Evolutionary conservation across 805 yeast genomes (phyloP).

Genomic region (Candida corydali): DNA sequence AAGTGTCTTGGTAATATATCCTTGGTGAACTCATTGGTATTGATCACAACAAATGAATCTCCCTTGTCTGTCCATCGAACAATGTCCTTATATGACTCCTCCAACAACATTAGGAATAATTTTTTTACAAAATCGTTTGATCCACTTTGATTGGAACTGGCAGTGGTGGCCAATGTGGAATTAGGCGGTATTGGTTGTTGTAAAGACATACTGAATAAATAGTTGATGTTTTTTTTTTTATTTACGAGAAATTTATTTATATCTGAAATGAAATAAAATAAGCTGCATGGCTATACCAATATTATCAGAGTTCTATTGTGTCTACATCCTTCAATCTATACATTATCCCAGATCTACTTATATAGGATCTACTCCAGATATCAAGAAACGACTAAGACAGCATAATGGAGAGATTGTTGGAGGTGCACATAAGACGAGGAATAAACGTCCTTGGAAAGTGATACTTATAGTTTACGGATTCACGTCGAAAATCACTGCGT

Average conservation of each 20-base stretch:
- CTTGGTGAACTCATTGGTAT: conserved; percentile 86
- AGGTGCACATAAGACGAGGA: conserved; percentile 68
- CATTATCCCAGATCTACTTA: conserved; percentile 59
- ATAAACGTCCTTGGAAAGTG: conserved; percentile 74
- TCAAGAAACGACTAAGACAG: conserved; percentile 61
- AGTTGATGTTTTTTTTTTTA: neutral
- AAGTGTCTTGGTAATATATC: conserved; percentile 88
- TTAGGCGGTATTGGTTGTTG: conserved; percentile 7
- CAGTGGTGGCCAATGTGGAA: conserved; percentile 11
- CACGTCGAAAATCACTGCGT: conserved; percentile 62
- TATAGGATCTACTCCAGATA: conserved; percentile 82
- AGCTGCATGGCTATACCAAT: conserved; percentile 1
- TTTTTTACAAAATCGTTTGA: conserved; percentile 80
- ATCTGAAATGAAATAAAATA: too few relatives aligned
- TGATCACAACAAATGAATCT: conserved; percentile 81
- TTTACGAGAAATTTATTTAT: too few relatives aligned
- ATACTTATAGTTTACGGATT: conserved; percentile 62
- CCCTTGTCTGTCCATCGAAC: conserved; percentile 88
- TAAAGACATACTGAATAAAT: conserved; percentile 6
- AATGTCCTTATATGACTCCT: conserved; percentile 65
- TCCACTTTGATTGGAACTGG: conserved; percentile 38
- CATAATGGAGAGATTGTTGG: conserved; percentile 72
- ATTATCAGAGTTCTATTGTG: conserved; percentile 51
- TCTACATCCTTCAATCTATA: conserved; percentile 62
- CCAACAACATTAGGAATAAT: conserved; percentile 79